Evolutionary conservation across 176 grass and related monocot species (phyloP), one percentile per base, ranked within the genome.

Genomic region (Oryza rufipogon): DNA sequence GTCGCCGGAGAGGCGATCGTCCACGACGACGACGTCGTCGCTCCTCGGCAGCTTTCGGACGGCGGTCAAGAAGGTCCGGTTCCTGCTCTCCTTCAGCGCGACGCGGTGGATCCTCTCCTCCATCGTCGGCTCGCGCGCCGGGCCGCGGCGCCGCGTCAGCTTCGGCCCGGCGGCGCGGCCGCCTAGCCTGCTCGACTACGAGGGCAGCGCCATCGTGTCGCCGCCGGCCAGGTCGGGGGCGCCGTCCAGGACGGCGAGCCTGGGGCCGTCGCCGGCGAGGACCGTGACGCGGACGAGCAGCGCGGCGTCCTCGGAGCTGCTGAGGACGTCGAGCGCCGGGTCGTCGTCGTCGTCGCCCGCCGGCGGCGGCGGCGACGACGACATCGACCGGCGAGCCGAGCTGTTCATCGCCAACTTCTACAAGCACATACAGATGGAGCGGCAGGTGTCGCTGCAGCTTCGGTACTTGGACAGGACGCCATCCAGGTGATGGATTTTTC

Each of bases 401-500:
- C 60, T 12, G 47, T 97, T 94, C 82, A 97, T 97, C 45, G 71
- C 66, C 4, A 89, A 81, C 13, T 96, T 96, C 83, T 77, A 92
- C 81, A 47, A 65, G 68, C 94, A 90, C 51, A 86, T 94, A 48
- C 77, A 82, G 70, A 83, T 94, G 90, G 94, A 97, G 70, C 89
- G 94, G 42, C 92, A 97, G 90, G 86, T 97, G 39, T 97, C 94
- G 0, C 88, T 97, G 52, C 76, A 92, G 78, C 87, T 97, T 20
- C 85, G 80, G 0, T 97, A 97, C 45, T 66, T 22, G 49, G 91
- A 88, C 20, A 79, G 83, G 75, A 71, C 79, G 68, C 78, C 83
- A 44, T 42, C 73, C 25, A 66, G 68, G 26, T 71, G 56, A 61
- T n/a, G 5, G 56, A 22, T 41, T 41, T 41, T 61, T 56, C 14